A percentile compares a stretch with the other conserved stretches of the same genome.
Conservation (phyloP, 805 yeast genomes). For the Metschnikowia chrysomelidarum region DNA sequence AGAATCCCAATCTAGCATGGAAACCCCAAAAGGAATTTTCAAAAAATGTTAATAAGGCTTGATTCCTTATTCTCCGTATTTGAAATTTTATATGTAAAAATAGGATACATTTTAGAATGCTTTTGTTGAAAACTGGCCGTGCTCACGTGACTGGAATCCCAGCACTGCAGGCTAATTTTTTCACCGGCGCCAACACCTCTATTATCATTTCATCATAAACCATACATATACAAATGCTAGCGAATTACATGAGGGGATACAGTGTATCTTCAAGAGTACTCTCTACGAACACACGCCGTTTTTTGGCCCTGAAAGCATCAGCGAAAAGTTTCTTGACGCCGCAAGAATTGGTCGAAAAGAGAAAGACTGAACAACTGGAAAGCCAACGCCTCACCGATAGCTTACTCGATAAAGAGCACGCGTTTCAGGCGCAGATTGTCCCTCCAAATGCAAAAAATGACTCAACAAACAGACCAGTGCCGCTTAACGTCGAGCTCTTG, state of each 20-base stretch:
- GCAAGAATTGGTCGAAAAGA: constrained; percentile 30
- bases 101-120: no score
- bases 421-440: constrained; percentile 33
- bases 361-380: constrained; percentile 24
- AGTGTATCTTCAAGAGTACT: constrained; percentile 10
- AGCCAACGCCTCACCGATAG: constrained; percentile 26
- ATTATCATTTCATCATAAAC: no score
- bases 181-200: neutral
- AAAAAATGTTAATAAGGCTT: no score
- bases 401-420: constrained; percentile 26
- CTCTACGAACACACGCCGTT: constrained; percentile 4
- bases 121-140: neutral
- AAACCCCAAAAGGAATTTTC: no score
- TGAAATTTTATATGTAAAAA: no score
- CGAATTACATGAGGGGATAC: constrained; percentile 7
- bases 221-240: constrained; percentile 10
- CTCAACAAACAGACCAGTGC: constrained; percentile 53
- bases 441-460: constrained; percentile 21
- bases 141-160: constrained; percentile 7
- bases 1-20: no score
- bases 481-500: constrained; percentile 80
- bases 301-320: constrained; percentile 1
- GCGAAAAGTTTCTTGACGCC: constrained; percentile 27
- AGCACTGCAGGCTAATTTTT: constrained; percentile 10
- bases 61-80: no score